phyloP scores from a whole-genome alignment of 768 basidiomycete genomes.

The Rossbeevera mucosa region DNA sequence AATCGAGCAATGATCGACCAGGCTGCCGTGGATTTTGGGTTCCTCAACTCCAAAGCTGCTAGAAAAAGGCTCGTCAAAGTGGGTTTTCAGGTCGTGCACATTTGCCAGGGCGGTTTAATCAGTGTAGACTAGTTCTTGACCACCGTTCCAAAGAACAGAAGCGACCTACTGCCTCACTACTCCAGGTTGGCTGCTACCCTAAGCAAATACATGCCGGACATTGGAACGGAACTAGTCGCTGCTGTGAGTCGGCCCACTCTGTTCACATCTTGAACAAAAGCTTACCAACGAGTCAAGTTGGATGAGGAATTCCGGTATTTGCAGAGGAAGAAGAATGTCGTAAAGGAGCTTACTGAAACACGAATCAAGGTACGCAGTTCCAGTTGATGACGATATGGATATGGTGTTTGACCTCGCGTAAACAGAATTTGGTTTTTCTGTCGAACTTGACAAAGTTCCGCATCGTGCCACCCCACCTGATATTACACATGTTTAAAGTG shows the following conservation, averaged over 20 bases:
- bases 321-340: conserved; percentile 88
- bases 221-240: conserved; percentile 77
- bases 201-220: conserved; percentile 89
- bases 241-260: conserved; percentile 48
- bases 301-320: conserved; percentile 97
- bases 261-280: neutral
- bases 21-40: conserved; percentile 92
- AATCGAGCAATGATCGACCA: conserved; percentile 88
- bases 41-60: conserved; percentile 94
- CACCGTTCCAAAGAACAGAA: conserved; percentile 82
- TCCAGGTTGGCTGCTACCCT: conserved; percentile 85
- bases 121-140: conserved; percentile 57
- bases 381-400: neutral
- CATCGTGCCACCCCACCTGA: conserved; percentile 85
- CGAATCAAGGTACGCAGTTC: conserved; percentile 64
- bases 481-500: conserved; percentile 95
- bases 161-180: conserved; percentile 91
- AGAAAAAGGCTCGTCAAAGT: conserved; percentile 89
- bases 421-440: conserved; percentile 81
- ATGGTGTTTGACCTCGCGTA: neutral
- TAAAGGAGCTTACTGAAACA: conserved; percentile 83
- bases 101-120: conserved; percentile 6
- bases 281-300: conserved; percentile 47
- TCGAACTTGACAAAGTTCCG: conserved; percentile 95
- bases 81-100: conserved; percentile 2